phyloP scores from a whole-genome alignment of 331 rosid genomes.

The Acacia pycnantha region DNA sequence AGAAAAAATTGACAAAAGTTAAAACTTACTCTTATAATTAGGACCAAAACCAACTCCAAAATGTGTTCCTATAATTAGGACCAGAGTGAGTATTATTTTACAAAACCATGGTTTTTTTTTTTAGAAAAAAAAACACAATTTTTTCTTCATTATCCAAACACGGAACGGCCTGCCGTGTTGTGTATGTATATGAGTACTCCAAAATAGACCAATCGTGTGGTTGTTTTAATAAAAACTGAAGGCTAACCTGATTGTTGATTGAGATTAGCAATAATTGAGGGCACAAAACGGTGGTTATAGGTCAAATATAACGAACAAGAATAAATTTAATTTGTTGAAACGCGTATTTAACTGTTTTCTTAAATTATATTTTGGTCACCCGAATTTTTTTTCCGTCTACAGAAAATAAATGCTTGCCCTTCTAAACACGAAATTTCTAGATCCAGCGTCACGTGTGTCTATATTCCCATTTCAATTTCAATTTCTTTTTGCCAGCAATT shows the following conservation, averaged over 20 bases:
- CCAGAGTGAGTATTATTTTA: too few relatives aligned
- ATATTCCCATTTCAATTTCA: neutral
- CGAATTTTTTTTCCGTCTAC: neutral
- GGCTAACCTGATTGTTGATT: neutral
- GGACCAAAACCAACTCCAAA: too few relatives aligned
- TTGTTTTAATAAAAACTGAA: too few relatives aligned
- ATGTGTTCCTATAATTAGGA: too few relatives aligned
- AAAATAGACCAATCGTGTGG: too few relatives aligned
- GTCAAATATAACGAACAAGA: neutral
- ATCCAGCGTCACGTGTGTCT: neutral
- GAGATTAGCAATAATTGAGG: neutral
- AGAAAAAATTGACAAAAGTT: too few relatives aligned
- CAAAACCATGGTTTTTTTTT: too few relatives aligned
- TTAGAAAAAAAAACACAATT: too few relatives aligned
- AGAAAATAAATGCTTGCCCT: neutral
- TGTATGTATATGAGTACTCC: neutral
- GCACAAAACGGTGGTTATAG: neutral
- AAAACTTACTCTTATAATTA: too few relatives aligned
- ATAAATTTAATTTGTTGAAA: neutral
- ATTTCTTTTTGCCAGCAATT: too few relatives aligned
- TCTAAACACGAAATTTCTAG: neutral
- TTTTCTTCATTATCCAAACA: too few relatives aligned
- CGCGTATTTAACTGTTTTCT: neutral
- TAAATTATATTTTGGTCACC: too few relatives aligned
- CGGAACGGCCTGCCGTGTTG: neutral